These are phyloP conservation scores for Reutealis trisperma DNA, from an alignment of 345 rosid species.

Conservation along the genomic window DNA sequence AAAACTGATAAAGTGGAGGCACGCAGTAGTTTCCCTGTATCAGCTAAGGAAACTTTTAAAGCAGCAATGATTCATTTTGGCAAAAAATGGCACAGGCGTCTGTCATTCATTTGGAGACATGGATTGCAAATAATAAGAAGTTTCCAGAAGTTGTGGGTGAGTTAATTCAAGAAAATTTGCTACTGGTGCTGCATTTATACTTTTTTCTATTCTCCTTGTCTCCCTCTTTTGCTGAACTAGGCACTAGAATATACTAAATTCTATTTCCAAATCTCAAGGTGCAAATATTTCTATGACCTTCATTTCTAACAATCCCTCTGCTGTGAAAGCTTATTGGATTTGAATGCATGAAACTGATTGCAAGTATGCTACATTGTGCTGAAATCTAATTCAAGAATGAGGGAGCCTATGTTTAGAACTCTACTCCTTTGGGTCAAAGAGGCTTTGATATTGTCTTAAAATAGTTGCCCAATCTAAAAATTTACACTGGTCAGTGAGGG, in stretches of 20 bases:
- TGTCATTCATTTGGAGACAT: conserved; percentile 63
- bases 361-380: neutral
- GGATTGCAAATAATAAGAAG: conserved; percentile 48
- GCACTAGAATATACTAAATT: neutral
- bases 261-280: neutral
- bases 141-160: conserved; percentile 76
- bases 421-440: neutral
- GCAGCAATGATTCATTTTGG: conserved; percentile 63
- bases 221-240: neutral
- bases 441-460: neutral
- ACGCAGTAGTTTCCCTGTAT: conserved; percentile 50
- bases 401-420: neutral
- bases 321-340: neutral
- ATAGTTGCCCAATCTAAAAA: neutral
- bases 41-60: conserved; percentile 76
- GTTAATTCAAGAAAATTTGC: conserved; percentile 20
- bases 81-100: conserved; percentile 71
- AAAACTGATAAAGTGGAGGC: conserved; percentile 61
- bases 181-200: neutral
- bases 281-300: neutral
- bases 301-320: neutral
- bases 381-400: neutral
- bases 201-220: neutral
- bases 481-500: neutral
- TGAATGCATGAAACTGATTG: neutral